Evolutionary conservation across 2,329 filamentous ascomycete species (phyloP).

Genomic region (Claviceps sp.): DNA sequence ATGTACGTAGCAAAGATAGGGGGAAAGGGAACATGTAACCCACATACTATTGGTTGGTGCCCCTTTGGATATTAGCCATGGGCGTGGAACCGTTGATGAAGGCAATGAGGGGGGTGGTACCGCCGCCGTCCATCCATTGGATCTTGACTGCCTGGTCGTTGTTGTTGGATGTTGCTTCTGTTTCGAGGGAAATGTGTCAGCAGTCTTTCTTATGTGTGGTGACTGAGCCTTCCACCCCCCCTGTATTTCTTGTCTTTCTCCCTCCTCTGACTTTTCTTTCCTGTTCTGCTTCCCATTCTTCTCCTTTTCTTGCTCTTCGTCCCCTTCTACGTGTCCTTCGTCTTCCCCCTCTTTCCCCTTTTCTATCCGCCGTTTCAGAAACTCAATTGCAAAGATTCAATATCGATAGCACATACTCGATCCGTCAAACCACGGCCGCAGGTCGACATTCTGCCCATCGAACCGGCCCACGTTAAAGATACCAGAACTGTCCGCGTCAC

Average conservation of each 20-base stretch:
- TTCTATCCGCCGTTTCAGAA: too few relatives aligned
- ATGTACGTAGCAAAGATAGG: background rate
- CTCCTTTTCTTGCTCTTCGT: too few relatives aligned
- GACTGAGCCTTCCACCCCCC: background rate
- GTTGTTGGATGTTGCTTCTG: constrained; percentile 14
- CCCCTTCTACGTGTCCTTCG: too few relatives aligned
- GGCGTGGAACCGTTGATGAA: constrained; percentile 13
- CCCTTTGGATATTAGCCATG: constrained; percentile 10
- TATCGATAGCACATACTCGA: constrained; percentile 9
- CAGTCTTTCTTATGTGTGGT: too few relatives aligned
- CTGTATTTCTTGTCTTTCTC: too few relatives aligned
- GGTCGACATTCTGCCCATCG: constrained; percentile 11
- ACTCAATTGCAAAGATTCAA: too few relatives aligned
- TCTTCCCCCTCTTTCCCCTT: too few relatives aligned
- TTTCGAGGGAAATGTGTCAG: background rate
- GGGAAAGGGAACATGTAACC: background rate
- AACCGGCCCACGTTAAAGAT: constrained; percentile 17
- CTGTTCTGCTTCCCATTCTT: too few relatives aligned
- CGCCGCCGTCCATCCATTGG: constrained; percentile 20
- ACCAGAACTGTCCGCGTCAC: constrained; percentile 11
- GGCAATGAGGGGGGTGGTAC: constrained; percentile 11
- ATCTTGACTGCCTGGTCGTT: constrained; percentile 14
- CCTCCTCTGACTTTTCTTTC: too few relatives aligned
- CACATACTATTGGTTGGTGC: constrained; percentile 17
- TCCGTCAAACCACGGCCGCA: constrained; percentile 19